Evolutionary conservation across 164 flowering plant species (phyloP), one percentile per base, ranked within the genome.

Genomic region (Magnolia sinica): DNA sequence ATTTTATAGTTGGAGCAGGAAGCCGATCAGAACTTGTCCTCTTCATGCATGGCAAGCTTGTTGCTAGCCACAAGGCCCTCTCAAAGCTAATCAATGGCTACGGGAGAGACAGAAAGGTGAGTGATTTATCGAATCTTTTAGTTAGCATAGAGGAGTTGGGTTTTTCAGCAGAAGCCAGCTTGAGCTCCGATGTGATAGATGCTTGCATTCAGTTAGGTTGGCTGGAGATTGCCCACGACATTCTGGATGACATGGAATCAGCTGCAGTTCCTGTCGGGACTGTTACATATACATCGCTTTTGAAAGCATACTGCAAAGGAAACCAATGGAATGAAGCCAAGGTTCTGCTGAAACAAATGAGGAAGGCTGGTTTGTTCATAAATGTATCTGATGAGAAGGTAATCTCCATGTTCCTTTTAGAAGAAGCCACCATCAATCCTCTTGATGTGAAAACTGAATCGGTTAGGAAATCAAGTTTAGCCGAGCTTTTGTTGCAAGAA

Each of bases 161-260:
- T 64, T 50, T 76, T n/a, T 24, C 75, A 11, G 78, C 68, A 50
- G 81, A 82, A 79, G 76, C 73, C 18, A 74, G 72, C 64, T 73
- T 91, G 59, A 83, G 82, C 70, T 80, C 81, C 24, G 86, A 87
- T 79, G 90, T 88, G 51, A 73, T 91, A 73, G 78, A 83, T 75
- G 91, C 95, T 74, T 93, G 93, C 75, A 83, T 91, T 81, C 72
- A 77, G 50, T 50, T 89, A 79, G 91, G 92, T 27, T 93, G 94
- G 95, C 83, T 91, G 68, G 92, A 90, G 70, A 83, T 84, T 69
- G 94, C 97, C 23, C 98, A 95, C 82, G 98, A 95, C 84, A 85
- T 93, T 73, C 74, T 95, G 76, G 98, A 95, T 73, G 97, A 93
- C 77, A 83, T 90, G 86, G 88, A 87, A 73, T 71, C 76, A 19